phyloP scores from a whole-genome alignment of 352 stramenopile genomes.

The Phytopythium delawarense region DNA sequence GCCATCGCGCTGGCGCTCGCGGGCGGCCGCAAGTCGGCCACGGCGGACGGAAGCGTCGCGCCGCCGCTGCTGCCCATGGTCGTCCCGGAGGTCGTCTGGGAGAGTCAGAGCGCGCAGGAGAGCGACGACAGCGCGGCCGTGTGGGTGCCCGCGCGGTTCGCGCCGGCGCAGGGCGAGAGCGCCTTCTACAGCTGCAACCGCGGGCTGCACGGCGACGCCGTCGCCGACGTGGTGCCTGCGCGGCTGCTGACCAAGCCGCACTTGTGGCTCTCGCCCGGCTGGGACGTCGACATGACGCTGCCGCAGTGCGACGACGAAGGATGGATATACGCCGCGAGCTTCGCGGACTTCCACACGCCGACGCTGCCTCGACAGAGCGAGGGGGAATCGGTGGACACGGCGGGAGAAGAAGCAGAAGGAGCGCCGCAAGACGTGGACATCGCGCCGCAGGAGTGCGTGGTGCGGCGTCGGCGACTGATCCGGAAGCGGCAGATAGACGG shows the following conservation, averaged over 20 bases:
- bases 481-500: slow-evolving; percentile 68
- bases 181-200: slow-evolving; percentile 66
- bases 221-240: slow-evolving; percentile 59
- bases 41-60: not conserved
- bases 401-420: not conserved
- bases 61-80: slow-evolving; percentile 24
- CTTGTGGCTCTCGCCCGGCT: slow-evolving; percentile 60
- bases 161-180: slow-evolving; percentile 33
- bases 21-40: slow-evolving; percentile 1
- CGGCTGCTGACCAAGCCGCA: slow-evolving; percentile 67
- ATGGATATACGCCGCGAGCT: slow-evolving; percentile 61
- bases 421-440: slow-evolving; percentile 2
- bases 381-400: not conserved
- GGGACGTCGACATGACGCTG: slow-evolving; percentile 54
- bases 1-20: not conserved
- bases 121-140: slow-evolving; percentile 5
- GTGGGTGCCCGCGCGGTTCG: slow-evolving; percentile 37
- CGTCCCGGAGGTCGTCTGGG: slow-evolving; percentile 52
- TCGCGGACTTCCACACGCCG: slow-evolving; percentile 27
- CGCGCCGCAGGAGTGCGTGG: slow-evolving; percentile 18
- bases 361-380: slow-evolving; percentile 1
- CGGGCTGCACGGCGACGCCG: slow-evolving; percentile 42
- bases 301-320: slow-evolving; percentile 54
- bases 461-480: slow-evolving; percentile 48
- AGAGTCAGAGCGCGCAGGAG: slow-evolving; percentile 29